Percentiles rank a stretch among this genome's conserved stretches.
phyloP scores from a whole-genome alignment of 495 filamentous ascomycete species.

The Cladorrhinum samala region DNA sequence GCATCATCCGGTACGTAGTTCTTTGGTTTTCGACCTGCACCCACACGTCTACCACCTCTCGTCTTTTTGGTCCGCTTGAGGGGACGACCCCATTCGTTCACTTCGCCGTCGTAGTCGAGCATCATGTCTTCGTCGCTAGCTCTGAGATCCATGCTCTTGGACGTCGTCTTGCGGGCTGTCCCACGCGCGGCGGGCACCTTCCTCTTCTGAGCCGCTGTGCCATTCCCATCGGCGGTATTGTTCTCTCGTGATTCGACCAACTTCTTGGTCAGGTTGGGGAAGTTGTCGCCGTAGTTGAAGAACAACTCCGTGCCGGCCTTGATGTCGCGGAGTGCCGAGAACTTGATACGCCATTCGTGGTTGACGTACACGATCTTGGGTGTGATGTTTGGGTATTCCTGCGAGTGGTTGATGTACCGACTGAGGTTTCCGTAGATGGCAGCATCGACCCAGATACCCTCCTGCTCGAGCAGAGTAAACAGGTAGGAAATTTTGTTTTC shows the following conservation, averaged over 20 bases:
- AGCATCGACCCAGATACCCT: conserved; percentile 46
- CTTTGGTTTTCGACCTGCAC: conserved; percentile 27
- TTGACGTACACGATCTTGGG: conserved; percentile 59
- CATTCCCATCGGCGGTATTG: not conserved
- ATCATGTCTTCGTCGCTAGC: conserved; percentile 8
- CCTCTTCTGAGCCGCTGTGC: conserved; percentile 11
- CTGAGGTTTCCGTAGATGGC: conserved; percentile 49
- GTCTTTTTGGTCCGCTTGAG: conserved; percentile 14
- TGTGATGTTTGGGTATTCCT: conserved; percentile 44
- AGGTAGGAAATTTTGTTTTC: conserved; percentile 56
- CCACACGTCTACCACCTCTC: conserved; percentile 24
- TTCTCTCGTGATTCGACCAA: conserved; percentile 38
- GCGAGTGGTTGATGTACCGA: conserved; percentile 66
- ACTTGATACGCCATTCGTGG: conserved; percentile 60
- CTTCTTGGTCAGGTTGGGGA: conserved; percentile 45
- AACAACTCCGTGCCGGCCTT: conserved; percentile 61
- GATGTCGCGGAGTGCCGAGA: conserved; percentile 54
- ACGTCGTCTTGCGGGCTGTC: conserved; percentile 19
- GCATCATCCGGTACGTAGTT: conserved; percentile 4
- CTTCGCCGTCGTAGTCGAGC: conserved; percentile 21
- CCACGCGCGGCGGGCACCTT: conserved; percentile 7
- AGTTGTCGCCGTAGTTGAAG: conserved; percentile 59
- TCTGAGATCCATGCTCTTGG: conserved; percentile 16
- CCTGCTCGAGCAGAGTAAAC: conserved; percentile 56
- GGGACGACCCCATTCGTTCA: conserved; percentile 13